Evolutionary conservation across 768 basidiomycete genomes (phyloP), one percentile per base, ranked within the genome.

Genomic region (Termitomyces sp.): DNA sequence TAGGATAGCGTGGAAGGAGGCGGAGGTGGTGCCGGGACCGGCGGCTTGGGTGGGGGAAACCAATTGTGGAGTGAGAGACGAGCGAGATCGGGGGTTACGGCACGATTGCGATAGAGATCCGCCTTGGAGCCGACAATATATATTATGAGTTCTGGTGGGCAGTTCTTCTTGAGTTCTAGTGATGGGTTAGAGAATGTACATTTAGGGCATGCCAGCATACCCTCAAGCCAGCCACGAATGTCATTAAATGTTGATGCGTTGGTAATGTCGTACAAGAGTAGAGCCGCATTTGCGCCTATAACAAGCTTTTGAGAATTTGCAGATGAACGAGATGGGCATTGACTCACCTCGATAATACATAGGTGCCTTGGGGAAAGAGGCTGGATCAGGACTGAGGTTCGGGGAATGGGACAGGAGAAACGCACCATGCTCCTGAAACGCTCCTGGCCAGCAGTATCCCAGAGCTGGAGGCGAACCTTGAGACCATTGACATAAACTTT

Each of bases 401-500:
- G 53, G 49, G 56, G 59, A 60, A 44, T 53, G 59, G 58, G 47
- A 65, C 46, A 62, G 63, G 62, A 51, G 59, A 57, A 59, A 74
- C 84, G 45, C 61, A 91, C 91, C 90, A 95, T 92, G 69, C 88
- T 90, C 61, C 93, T 82, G 72, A 95, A 95, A 61, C 93, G 79
- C 78, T 95, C 93, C 80, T 95, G 93, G 33, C 93, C 93, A 55
- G 93, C 94, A 62, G 94, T 93, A 69, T 95, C 93, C 93, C 93
- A 93, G 58, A 93, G 78, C 73, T 93, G 91, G 57, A 93, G 77
- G 58, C 91, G 84, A 15, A 97, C 93, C 70, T 89, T 90, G 67
- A 91, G 79, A 57, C 91, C 92, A 64, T 93, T 86, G 63, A 95
- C 80, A 70, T 83, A 80, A 52, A 93, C 86, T 76, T 95, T 95